A percentile compares a stretch with the other conserved stretches of the same genome.
Evolutionary conservation across 768 basidiomycete species (phyloP).

Genomic region (Mycena indigotica): DNA sequence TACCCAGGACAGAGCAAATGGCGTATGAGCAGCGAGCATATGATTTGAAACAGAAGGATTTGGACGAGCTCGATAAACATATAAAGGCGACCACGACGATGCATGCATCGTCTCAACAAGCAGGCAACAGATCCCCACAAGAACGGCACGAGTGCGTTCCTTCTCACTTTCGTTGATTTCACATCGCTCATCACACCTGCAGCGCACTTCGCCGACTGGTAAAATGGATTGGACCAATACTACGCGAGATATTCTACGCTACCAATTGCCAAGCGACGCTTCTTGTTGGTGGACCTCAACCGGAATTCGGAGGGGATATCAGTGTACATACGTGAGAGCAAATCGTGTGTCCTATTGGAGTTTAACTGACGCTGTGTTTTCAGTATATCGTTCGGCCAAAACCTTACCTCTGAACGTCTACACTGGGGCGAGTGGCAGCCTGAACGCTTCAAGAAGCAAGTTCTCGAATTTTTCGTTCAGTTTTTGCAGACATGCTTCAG

Average conservation of each 20-base stretch:
- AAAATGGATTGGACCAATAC: not conserved
- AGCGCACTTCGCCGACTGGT: not conserved
- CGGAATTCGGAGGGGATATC: not conserved
- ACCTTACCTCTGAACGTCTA: not conserved
- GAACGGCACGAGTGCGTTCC: not conserved
- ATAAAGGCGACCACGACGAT: no score
- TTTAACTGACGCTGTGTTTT: not conserved
- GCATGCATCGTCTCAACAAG: not conserved
- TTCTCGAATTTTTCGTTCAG: not conserved
- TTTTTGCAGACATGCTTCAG: slow-evolving; percentile 12
- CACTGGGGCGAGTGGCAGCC: not conserved
- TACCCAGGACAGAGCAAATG: not conserved
- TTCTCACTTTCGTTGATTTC: not conserved
- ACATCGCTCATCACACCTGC: not conserved
- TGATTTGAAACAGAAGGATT: not conserved
- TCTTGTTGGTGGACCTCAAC: not conserved
- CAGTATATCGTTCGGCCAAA: slow-evolving; percentile 1
- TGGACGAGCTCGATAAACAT: no score
- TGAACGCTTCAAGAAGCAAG: not conserved
- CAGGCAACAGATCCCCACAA: not conserved
- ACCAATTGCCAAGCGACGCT: not conserved
- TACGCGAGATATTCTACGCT: not conserved
- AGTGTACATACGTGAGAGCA: not conserved
- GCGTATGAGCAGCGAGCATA: not conserved
- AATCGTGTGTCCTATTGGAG: not conserved